These are phyloP conservation scores for Tuber microsphaerosporum DNA, from an alignment of 495 filamentous ascomycete species.

Conservation along the genomic window DNA sequence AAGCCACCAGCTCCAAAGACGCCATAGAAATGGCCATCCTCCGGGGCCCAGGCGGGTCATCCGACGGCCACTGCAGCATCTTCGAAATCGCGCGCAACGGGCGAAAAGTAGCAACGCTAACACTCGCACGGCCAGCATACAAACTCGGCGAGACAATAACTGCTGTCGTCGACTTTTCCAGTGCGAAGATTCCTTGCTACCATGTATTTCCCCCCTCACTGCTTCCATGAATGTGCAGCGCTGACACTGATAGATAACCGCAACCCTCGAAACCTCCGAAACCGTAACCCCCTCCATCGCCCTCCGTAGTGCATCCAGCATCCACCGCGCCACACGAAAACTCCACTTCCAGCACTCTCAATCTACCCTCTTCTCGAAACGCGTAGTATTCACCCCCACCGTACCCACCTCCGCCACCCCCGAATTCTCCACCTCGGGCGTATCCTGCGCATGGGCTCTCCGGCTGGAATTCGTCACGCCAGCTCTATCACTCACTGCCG, in stretches of 20 bases:
- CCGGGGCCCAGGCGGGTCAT: conserved; percentile 58
- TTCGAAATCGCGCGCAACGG: conserved; percentile 93
- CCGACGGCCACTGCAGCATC: conserved; percentile 56
- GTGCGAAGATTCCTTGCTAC: conserved; percentile 67
- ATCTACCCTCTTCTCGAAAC: conserved; percentile 67
- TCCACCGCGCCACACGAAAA: conserved; percentile 74
- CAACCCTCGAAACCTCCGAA: conserved; percentile 71
- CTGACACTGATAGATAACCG: conserved; percentile 44
- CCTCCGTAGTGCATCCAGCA: conserved; percentile 72
- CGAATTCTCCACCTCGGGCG: conserved; percentile 78
- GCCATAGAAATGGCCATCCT: conserved; percentile 87
- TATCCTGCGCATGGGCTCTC: conserved; percentile 78
- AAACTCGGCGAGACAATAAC: conserved; percentile 80
- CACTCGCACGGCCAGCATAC: conserved; percentile 83
- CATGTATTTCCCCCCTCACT: conserved; percentile 47
- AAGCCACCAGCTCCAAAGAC: conserved; percentile 59
- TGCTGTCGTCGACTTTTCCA: conserved; percentile 71
- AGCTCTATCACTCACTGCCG: conserved; percentile 41
- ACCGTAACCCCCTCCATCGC: conserved; percentile 69
- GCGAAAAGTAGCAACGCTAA: conserved; percentile 73
- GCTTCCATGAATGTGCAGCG: neutral
- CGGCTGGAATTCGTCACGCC: conserved; percentile 82
- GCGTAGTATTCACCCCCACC: conserved; percentile 70
- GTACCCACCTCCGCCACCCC: conserved; percentile 77
- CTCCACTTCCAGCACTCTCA: conserved; percentile 69